phyloP scores from a whole-genome alignment of 108 stramenopile genomes.

The Discostella pseudostelligera region DNA sequence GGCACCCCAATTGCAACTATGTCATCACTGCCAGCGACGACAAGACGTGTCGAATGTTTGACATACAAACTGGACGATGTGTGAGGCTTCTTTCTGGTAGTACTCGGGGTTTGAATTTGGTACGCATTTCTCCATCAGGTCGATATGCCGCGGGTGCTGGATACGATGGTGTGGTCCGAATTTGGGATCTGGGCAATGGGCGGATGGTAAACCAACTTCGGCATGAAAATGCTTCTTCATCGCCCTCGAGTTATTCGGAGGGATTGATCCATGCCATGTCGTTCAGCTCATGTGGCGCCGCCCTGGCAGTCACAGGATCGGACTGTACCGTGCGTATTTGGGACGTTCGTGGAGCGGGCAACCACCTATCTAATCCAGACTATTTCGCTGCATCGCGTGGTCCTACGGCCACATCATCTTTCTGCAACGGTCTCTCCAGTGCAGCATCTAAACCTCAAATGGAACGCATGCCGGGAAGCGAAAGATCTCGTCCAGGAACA shows the following conservation, averaged over 20 bases:
- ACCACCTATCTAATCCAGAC: conserved; percentile 42
- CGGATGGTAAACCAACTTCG: conserved; percentile 77
- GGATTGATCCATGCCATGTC: conserved; percentile 60
- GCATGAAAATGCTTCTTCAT: conserved; percentile 8
- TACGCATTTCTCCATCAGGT: conserved; percentile 73
- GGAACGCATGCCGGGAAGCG: conserved; percentile 4
- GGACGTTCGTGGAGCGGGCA: conserved; percentile 67
- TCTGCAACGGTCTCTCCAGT: conserved; percentile 24
- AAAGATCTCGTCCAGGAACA: conserved; percentile 22
- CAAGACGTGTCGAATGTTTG: conserved; percentile 93
- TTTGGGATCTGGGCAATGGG: conserved; percentile 86
- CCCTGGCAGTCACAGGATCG: conserved; percentile 77
- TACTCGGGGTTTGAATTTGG: conserved; percentile 63
- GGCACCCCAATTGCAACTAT: conserved; percentile 97
- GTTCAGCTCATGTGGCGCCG: conserved; percentile 81
- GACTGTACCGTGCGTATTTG: conserved; percentile 81
- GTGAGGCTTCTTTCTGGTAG: conserved; percentile 88
- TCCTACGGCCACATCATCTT: conserved; percentile 31
- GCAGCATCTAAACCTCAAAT: conserved; percentile 17
- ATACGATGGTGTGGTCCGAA: conserved; percentile 60
- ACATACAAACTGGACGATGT: conserved; percentile 90
- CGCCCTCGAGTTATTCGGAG: conserved; percentile 16
- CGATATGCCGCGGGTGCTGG: conserved; percentile 75
- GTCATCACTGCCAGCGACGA: conserved; percentile 90
- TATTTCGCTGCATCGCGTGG: conserved; percentile 47